Conservation (phyloP, 2,329 filamentous ascomycete genomes). For the Thermothelomyces thermophilus region DNA sequence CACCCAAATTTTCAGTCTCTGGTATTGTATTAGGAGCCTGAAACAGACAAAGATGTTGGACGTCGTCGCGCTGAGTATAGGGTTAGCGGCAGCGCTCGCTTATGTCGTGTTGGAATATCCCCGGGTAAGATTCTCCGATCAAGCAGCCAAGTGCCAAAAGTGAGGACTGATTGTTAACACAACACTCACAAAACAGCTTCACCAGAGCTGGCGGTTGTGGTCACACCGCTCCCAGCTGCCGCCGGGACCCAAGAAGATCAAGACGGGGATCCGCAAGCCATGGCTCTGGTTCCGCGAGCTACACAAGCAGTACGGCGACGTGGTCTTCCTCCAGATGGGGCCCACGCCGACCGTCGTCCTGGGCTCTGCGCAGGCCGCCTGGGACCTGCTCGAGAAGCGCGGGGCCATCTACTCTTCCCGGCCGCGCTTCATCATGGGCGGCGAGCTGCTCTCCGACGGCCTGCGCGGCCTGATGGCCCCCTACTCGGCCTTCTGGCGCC, state of each 20-base stretch:
- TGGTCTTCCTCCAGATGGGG: slow-evolving; percentile 38
- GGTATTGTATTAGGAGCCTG: too few relatives aligned
- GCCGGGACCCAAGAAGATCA: slow-evolving; percentile 33
- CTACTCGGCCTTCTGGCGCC: slow-evolving; percentile 37
- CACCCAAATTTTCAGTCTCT: background rate
- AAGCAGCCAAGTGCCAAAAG: background rate
- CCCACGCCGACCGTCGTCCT: slow-evolving; percentile 38
- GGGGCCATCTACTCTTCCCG: slow-evolving; percentile 39
- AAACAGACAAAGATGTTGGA: slow-evolving; percentile 7
- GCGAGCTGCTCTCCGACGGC: slow-evolving; percentile 36
- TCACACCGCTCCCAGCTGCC: slow-evolving; percentile 34
- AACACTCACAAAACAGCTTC: slow-evolving; percentile 26
- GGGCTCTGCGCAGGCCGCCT: slow-evolving; percentile 37
- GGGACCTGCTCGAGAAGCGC: slow-evolving; percentile 39
- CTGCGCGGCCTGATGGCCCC: slow-evolving; percentile 39
- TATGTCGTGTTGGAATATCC: slow-evolving; percentile 28
- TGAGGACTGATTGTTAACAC: background rate
- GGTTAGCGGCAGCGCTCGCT: slow-evolving; percentile 12
- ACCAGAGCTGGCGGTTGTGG: slow-evolving; percentile 35
- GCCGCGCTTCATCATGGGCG: slow-evolving; percentile 41
- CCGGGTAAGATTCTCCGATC: slow-evolving; percentile 20
- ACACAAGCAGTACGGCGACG: slow-evolving; percentile 34
- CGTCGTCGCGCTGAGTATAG: background rate
- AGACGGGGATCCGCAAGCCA: slow-evolving; percentile 34
- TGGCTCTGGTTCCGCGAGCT: slow-evolving; percentile 39